A percentile compares a stretch with the other conserved stretches of the same genome.
phyloP scores from a whole-genome alignment of 441 rosid genomes.

The Rhodomyrtus psidioides region DNA sequence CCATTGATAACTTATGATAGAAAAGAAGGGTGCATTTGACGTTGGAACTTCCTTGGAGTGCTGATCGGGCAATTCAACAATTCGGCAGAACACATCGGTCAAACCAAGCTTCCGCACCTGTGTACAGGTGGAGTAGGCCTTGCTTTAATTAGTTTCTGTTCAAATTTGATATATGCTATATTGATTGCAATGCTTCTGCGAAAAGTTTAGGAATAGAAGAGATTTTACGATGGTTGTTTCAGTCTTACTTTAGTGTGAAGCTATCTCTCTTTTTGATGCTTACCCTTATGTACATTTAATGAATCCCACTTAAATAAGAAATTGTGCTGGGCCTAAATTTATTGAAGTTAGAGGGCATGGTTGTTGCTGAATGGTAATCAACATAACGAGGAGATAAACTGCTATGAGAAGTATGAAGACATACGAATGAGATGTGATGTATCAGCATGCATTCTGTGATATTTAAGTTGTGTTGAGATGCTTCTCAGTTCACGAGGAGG shows the following conservation, averaged over 20 bases:
- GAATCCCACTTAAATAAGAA: background rate
- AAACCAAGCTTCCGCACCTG: slow-evolving; percentile 99
- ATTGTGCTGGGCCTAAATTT: background rate
- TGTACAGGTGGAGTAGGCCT: slow-evolving; percentile 57
- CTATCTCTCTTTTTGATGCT: background rate
- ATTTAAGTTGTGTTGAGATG: background rate
- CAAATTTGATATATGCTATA: background rate
- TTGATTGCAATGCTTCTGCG: background rate
- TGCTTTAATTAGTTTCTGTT: slow-evolving; percentile 5
- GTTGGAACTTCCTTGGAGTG: slow-evolving; percentile 99
- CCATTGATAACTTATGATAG: slow-evolving; percentile 28
- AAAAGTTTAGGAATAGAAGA: background rate
- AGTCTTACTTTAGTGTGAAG: background rate
- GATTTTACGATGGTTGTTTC: background rate
- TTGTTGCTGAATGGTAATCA: background rate
- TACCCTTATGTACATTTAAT: background rate
- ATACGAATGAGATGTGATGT: background rate
- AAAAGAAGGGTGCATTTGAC: slow-evolving; percentile 97
- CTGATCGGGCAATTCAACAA: slow-evolving; percentile 99
- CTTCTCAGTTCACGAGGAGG: background rate
- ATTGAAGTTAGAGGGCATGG: background rate
- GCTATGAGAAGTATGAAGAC: background rate
- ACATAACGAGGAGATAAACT: background rate
- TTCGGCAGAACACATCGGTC: slow-evolving; percentile 99
- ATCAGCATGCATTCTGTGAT: background rate